phyloP scores from a whole-genome alignment of 768 basidiomycete genomes.

The Pholiota microspora region DNA sequence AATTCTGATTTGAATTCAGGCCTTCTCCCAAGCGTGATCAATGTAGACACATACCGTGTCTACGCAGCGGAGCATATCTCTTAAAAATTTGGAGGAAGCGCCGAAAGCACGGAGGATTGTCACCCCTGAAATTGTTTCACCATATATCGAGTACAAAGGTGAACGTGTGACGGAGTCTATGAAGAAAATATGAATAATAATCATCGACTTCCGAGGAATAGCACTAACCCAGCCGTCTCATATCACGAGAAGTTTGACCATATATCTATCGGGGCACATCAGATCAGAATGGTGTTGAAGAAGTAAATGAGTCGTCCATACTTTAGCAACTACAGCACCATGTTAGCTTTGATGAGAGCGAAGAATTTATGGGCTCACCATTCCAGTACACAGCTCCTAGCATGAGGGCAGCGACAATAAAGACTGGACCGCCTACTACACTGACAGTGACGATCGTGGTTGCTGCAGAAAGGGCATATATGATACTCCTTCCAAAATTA shows the following conservation, averaged over 20 bases:
- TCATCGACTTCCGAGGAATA: neutral
- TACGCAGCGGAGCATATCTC: slow-evolving; percentile 80
- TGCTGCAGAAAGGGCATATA: slow-evolving; percentile 66
- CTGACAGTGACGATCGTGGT: slow-evolving; percentile 77
- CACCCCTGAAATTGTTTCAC: slow-evolving; percentile 42
- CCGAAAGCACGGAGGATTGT: slow-evolving; percentile 77
- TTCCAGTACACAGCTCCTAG: slow-evolving; percentile 70
- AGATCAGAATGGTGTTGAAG: slow-evolving; percentile 4
- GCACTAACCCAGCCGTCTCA: slow-evolving; percentile 68
- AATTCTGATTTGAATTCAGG: slow-evolving; percentile 29
- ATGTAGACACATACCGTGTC: slow-evolving; percentile 60
- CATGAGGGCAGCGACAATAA: slow-evolving; percentile 56
- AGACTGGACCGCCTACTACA: slow-evolving; percentile 74
- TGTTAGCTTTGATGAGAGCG: neutral
- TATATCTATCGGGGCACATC: slow-evolving; percentile 32
- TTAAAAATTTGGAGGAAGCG: slow-evolving; percentile 79
- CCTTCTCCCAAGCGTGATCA: neutral
- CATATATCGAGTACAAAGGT: slow-evolving; percentile 43
- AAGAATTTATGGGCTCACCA: slow-evolving; percentile 37
- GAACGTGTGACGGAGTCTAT: slow-evolving; percentile 36
- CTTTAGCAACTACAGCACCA: slow-evolving; percentile 33
- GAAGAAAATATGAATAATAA: neutral
- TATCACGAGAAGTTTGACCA: slow-evolving; percentile 79
- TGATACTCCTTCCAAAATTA: slow-evolving; percentile 78
- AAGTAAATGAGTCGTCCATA: slow-evolving; percentile 10